A percentile compares a stretch with the other conserved stretches of the same genome.
phyloP scores from a whole-genome alignment of 2,329 filamentous ascomycete genomes.

The Xylogone sp. region DNA sequence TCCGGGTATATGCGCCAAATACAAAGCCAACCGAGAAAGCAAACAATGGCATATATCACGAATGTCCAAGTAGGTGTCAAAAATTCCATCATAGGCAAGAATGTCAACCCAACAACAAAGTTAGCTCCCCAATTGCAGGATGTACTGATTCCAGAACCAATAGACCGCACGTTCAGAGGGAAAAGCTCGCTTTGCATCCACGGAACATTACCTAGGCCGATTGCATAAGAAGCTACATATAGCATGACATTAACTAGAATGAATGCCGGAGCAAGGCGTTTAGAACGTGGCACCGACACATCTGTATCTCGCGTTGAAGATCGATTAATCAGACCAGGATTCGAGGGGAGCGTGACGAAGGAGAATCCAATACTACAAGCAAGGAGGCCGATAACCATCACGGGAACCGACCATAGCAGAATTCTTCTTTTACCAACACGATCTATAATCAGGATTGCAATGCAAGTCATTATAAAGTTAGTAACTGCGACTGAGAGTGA shows the following conservation, averaged over 20 bases:
- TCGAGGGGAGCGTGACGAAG: slow-evolving; percentile 36
- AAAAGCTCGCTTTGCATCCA: slow-evolving; percentile 97
- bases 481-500: slow-evolving; percentile 78
- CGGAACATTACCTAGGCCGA: slow-evolving; percentile 86
- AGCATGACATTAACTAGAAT: slow-evolving; percentile 75
- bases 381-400: slow-evolving; percentile 74
- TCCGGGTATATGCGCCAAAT: slow-evolving; percentile 81
- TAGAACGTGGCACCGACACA: slow-evolving; percentile 13
- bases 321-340: slow-evolving; percentile 19
- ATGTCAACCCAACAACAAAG: slow-evolving; percentile 80
- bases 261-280: slow-evolving; percentile 40
- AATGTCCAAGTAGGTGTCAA: slow-evolving; percentile 76
- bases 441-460: slow-evolving; percentile 74
- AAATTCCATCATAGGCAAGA: slow-evolving; percentile 79
- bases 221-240: slow-evolving; percentile 82
- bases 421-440: slow-evolving; percentile 75
- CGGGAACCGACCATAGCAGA: slow-evolving; percentile 75
- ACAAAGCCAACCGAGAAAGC: slow-evolving; percentile 60
- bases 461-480: slow-evolving; percentile 76
- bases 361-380: slow-evolving; percentile 72
- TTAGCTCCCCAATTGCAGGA: slow-evolving; percentile 88
- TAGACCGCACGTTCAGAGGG: slow-evolving; percentile 67
- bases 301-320: slow-evolving; percentile 19
- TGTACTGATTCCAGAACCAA: slow-evolving; percentile 71
- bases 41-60: slow-evolving; percentile 71